Conservation (phyloP, 176 grass and related monocot species). For the Oryza rufipogon region DNA sequence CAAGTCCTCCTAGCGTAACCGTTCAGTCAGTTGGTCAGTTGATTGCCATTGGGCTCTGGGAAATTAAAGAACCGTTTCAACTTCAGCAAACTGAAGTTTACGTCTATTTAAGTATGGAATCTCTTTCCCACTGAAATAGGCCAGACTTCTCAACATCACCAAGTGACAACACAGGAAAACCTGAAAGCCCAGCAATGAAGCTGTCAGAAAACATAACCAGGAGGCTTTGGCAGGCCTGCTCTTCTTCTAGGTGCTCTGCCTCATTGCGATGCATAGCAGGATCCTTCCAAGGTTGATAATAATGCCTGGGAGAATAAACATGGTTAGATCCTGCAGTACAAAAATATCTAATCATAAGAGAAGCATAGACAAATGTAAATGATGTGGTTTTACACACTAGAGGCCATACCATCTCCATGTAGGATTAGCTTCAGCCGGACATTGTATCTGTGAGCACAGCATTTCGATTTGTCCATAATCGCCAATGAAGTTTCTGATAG, state of each 20-base stretch:
- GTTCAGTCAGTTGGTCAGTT: not conserved
- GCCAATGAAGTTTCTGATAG: slow-evolving; percentile 44
- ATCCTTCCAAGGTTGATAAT: slow-evolving; percentile 79
- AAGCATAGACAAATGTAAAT: not conserved
- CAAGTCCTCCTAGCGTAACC: not conserved
- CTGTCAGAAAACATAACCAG: slow-evolving; percentile 66
- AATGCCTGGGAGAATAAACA: slow-evolving; percentile 58
- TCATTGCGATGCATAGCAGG: slow-evolving; percentile 38
- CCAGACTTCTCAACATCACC: slow-evolving; percentile 52
- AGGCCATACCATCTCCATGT: slow-evolving; percentile 85
- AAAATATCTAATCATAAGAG: not conserved
- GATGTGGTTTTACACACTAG: not conserved
- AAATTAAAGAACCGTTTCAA: not conserved
- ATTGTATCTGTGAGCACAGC: slow-evolving; percentile 69
- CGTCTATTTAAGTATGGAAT: slow-evolving; percentile 30
- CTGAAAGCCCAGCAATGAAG: slow-evolving; percentile 38
- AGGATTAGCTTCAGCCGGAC: slow-evolving; percentile 69
- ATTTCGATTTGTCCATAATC: slow-evolving; percentile 47
- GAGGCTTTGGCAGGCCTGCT: slow-evolving; percentile 75
- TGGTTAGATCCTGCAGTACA: not conserved
- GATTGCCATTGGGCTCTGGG: not conserved
- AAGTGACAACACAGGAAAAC: slow-evolving; percentile 47
- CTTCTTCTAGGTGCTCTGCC: slow-evolving; percentile 64
- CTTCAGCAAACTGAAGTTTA: slow-evolving; percentile 1
- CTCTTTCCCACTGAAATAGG: slow-evolving; percentile 66